These are phyloP conservation scores for Acacia crassicarpa DNA, from an alignment of 306 rosid species.

Conservation along the genomic window DNA sequence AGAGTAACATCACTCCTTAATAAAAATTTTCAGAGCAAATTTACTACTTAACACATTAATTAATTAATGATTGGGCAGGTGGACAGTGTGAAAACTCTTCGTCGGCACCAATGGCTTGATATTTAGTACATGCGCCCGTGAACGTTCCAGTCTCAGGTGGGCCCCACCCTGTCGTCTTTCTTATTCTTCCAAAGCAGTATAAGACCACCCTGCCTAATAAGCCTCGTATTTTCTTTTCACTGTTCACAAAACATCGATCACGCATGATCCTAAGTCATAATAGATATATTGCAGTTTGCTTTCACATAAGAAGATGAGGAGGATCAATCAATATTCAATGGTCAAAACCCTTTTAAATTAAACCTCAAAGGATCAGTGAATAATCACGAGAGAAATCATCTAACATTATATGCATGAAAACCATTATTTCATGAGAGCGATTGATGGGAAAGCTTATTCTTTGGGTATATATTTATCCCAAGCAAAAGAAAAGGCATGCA, in stretches of 20 bases:
- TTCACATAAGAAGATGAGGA: not conserved
- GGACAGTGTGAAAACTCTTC: constrained; percentile 5
- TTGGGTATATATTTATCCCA: not conserved
- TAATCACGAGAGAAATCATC: not conserved
- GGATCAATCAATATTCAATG: not conserved
- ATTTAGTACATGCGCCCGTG: constrained; percentile 36
- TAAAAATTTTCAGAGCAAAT: too few species aligned
- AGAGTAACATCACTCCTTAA: too few species aligned
- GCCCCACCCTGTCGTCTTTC: constrained; percentile 24
- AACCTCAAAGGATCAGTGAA: not conserved
- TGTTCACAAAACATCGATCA: too few species aligned
- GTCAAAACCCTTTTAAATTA: not conserved
- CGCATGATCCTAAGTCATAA: too few species aligned
- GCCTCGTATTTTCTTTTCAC: not conserved
- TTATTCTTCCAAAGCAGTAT: not conserved
- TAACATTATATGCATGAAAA: not conserved
- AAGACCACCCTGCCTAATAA: not conserved
- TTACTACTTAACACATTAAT: not conserved
- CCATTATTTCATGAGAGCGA: not conserved
- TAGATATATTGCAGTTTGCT: too few species aligned
- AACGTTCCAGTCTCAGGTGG: constrained; percentile 13
- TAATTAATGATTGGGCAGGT: not conserved
- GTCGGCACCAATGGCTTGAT: not conserved
- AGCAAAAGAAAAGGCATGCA: constrained; percentile 16
- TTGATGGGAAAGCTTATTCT: not conserved